Evolutionary conservation across 2,329 filamentous ascomycete species (phyloP).

Genomic region (Colletotrichum sp.): DNA sequence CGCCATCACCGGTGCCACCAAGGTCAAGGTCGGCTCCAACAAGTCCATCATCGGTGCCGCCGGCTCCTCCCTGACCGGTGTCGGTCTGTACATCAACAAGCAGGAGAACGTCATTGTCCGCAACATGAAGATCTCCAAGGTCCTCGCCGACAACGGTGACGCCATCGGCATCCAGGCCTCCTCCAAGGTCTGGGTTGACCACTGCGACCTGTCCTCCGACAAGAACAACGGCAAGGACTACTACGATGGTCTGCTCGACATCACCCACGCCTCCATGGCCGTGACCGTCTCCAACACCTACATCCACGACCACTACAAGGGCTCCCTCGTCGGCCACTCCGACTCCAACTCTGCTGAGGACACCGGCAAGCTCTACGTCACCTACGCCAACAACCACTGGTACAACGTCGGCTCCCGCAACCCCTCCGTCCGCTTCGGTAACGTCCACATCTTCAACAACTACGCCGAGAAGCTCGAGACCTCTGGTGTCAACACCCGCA

Average conservation of each 20-base stretch:
- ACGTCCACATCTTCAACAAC: conserved; percentile 63
- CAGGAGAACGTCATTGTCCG: conserved; percentile 66
- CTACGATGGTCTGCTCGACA: conserved; percentile 71
- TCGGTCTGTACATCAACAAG: conserved; percentile 58
- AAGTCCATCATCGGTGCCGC: conserved; percentile 49
- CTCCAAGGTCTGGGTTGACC: conserved; percentile 71
- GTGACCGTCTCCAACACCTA: conserved; percentile 53
- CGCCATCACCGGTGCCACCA: conserved; percentile 41
- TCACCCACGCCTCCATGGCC: conserved; percentile 67
- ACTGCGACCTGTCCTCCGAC: conserved; percentile 69
- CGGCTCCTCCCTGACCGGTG: conserved; percentile 43
- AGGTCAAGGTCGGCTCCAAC: conserved; percentile 47
- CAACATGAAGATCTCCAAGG: conserved; percentile 65
- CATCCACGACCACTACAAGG: conserved; percentile 57
- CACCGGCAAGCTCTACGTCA: conserved; percentile 65
- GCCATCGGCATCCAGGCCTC: conserved; percentile 63
- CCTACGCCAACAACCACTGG: conserved; percentile 72
- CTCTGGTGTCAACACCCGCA: conserved; percentile 60
- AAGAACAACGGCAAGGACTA: conserved; percentile 68
- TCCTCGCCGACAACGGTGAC: conserved; percentile 61
- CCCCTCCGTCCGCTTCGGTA: conserved; percentile 71
- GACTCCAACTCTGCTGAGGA: conserved; percentile 64
- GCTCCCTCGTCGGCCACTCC: conserved; percentile 64
- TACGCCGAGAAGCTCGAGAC: conserved; percentile 44
- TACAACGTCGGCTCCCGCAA: conserved; percentile 67